Conservation (phyloP, 805 yeast genomes). For the Ogataea ramenticola region DNA sequence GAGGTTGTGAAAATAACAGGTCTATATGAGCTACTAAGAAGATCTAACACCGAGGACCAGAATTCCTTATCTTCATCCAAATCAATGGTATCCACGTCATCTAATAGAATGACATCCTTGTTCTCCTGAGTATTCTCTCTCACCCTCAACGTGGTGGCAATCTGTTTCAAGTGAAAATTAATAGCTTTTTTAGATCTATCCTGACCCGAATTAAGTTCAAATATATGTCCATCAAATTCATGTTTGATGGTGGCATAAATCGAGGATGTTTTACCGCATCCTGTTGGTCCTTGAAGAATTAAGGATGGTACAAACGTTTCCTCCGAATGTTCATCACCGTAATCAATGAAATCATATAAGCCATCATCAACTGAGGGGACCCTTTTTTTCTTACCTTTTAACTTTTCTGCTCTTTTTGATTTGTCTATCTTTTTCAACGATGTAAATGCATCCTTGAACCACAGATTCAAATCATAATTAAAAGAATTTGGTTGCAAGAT, state of each 20-base stretch:
- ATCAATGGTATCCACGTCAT: conserved; percentile 78
- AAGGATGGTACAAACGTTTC: conserved; percentile 53
- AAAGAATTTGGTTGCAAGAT: conserved; percentile 26
- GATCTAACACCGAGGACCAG: conserved; percentile 65
- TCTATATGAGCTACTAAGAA: conserved; percentile 35
- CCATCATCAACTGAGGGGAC: conserved; percentile 7
- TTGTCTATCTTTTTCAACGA: conserved; percentile 21
- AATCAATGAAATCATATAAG: conserved; percentile 32
- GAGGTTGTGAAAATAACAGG: conserved; percentile 26
- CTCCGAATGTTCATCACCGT: conserved; percentile 19
- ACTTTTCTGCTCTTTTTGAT: conserved; percentile 16
- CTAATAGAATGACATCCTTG: conserved; percentile 70
- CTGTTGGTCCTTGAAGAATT: conserved; percentile 62
- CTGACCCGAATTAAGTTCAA: conserved; percentile 75
- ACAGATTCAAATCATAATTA: conserved; percentile 22
- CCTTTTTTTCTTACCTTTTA: conserved; percentile 15
- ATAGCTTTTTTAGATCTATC: conserved; percentile 69
- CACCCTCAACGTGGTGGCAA: conserved; percentile 65
- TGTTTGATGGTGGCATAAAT: conserved; percentile 61
- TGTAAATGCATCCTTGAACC: conserved; percentile 35
- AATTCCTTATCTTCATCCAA: conserved; percentile 70
- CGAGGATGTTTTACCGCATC: conserved; percentile 73
- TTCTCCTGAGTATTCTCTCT: not conserved
- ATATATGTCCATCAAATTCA: conserved; percentile 56
- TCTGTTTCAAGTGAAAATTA: conserved; percentile 57